Conservation (phyloP, 306 rosid species). For the Cucumis cinereus region DNA sequence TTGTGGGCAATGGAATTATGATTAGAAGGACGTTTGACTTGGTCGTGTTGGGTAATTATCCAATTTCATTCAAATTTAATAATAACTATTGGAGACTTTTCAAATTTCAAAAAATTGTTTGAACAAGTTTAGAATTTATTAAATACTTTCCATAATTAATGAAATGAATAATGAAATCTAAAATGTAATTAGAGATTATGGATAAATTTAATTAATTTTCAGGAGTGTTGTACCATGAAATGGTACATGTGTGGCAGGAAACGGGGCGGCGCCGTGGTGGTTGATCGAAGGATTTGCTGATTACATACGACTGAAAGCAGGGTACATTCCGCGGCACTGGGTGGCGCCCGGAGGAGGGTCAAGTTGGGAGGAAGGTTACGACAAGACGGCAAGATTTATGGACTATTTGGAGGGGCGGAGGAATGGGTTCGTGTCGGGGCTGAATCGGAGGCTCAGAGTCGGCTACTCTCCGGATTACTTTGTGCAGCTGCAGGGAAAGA, state of each 20-base stretch:
- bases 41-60: too few relatives aligned
- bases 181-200: too few relatives aligned
- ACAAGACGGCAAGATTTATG: constrained; percentile 29
- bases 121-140: too few relatives aligned
- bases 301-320: constrained; percentile 30
- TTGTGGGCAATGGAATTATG: too few relatives aligned
- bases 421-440: background rate
- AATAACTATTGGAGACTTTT: too few relatives aligned
- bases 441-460: background rate
- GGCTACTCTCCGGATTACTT: background rate
- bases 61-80: too few relatives aligned
- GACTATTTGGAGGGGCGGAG: constrained; percentile 25
- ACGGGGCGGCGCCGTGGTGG: constrained; percentile 6
- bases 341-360: constrained; percentile 16
- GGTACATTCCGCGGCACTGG: constrained; percentile 23
- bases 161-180: too few relatives aligned
- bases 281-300: constrained; percentile 42
- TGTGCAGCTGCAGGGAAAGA: background rate
- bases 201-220: too few relatives aligned
- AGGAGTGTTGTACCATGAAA: constrained; percentile 25
- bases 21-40: too few relatives aligned
- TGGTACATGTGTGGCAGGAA: constrained; percentile 15
- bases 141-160: too few relatives aligned
- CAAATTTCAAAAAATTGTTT: too few relatives aligned
- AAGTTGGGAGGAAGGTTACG: constrained; percentile 37